Percentiles rank a stretch among this genome's conserved stretches.
These are phyloP conservation scores for Paraphoma chrysanthemicola DNA, from an alignment of 2,329 filamentous ascomycete species.

Conservation along the genomic window DNA sequence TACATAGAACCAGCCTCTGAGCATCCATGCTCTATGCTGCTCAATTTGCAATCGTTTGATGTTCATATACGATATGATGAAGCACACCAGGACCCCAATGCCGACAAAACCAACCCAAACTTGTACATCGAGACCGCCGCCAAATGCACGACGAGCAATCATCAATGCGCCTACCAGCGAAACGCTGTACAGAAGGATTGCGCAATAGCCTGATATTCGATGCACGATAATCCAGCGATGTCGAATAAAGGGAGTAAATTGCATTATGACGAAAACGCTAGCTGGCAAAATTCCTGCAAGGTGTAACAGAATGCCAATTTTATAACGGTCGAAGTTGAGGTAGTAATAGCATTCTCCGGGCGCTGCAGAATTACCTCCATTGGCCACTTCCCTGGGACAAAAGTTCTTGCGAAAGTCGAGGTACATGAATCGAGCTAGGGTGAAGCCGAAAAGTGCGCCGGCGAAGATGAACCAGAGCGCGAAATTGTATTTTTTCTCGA, in stretches of 20 bases:
- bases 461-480: constrained; percentile 52
- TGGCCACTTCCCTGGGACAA: constrained; percentile 14
- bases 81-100: constrained; percentile 53
- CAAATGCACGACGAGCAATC: constrained; percentile 60
- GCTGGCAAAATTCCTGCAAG: constrained; percentile 50
- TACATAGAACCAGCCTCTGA: constrained; percentile 39
- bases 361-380: constrained; percentile 29
- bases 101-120: constrained; percentile 52
- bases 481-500: constrained; percentile 65
- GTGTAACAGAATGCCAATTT: constrained; percentile 53
- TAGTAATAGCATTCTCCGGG: constrained; percentile 57
- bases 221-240: constrained; percentile 62
- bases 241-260: constrained; percentile 54
- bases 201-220: constrained; percentile 65
- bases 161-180: constrained; percentile 61
- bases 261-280: constrained; percentile 48
- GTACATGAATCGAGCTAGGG: constrained; percentile 57
- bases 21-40: constrained; percentile 42
- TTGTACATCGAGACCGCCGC: constrained; percentile 62
- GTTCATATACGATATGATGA: constrained; percentile 61
- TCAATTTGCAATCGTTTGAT: constrained; percentile 66
- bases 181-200: constrained; percentile 57
- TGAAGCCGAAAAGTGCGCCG: constrained; percentile 42
- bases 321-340: constrained; percentile 37
- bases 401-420: constrained; percentile 53